Evolutionary conservation across 148 eudicot genomes (phyloP), one percentile per base, ranked within the genome.

Genomic region (Bassia scoparia): DNA sequence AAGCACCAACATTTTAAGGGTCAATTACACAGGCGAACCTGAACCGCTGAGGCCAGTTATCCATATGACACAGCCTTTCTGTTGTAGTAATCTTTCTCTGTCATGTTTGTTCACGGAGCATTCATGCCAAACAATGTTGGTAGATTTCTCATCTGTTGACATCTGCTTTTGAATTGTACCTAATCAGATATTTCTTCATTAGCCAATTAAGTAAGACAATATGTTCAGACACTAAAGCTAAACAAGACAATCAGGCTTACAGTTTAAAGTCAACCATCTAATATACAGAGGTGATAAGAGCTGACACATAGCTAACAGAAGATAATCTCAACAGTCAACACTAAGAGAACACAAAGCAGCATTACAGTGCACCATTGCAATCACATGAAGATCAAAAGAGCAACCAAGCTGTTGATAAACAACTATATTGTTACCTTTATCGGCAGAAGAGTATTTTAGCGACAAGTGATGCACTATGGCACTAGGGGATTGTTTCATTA

Each of bases 41-140:
- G 99, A 95, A 80, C 99, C 99, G 76, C 99, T 95, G 71, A 95
- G 96, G 35, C 99, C 99, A 27, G 99, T 91, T 46, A 95, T 88
- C 96, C 96, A 95, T 65, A 95, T 85, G 52, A 95, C 97, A 81
- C 96, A 95, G n/a, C 97, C 98, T 84, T 83, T 91, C 29, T 95
- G 98, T 67, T 88, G 87, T 63, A 95, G 91, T 78, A 95, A 72
- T 68, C 74, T 79, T 69, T 95, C 83, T 81, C 97, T 84, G 64
- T 95, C 98, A 37, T 73, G 72, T 81, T 91, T 95, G 68, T 82
- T 83, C 34, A 95, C 86, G 0, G 92, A 86, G 74, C 98, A 91
- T 65, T 88, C 84, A 75, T 95, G 98, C 97, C 97, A 91, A 29
- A 83, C 76, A 56, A 95, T 85, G 78, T 91, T 95, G 13, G 84